phyloP scores from a whole-genome alignment of 1,139 yeast species.

The Protomyces lactucae-debilis region DNA sequence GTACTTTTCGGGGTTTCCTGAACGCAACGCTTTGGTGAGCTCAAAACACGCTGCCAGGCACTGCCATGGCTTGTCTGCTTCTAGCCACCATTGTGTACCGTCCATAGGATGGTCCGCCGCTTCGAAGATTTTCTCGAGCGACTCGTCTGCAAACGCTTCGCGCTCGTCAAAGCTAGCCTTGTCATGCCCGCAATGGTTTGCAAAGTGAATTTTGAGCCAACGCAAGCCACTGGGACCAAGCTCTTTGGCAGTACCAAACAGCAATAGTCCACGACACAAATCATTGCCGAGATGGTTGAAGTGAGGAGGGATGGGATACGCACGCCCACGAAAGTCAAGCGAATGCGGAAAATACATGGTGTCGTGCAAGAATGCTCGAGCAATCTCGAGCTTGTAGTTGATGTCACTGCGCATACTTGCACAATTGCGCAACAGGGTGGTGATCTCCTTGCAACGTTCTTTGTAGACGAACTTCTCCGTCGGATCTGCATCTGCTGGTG shows the following conservation, averaged over 20 bases:
- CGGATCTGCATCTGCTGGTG: constrained; percentile 64
- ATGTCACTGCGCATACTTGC: constrained; percentile 90
- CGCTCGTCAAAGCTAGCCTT: constrained; percentile 77
- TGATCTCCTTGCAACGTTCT: constrained; percentile 52
- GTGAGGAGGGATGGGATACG: constrained; percentile 85
- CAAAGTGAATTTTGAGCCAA: constrained; percentile 88
- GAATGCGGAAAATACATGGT: constrained; percentile 90
- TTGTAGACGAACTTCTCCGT: constrained; percentile 63
- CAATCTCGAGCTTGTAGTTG: constrained; percentile 89
- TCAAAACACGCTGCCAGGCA: constrained; percentile 83
- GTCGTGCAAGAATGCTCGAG: constrained; percentile 76
- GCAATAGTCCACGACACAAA: constrained; percentile 74
- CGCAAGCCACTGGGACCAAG: constrained; percentile 69
- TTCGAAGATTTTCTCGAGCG: constrained; percentile 56
- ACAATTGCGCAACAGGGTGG: constrained; percentile 58
- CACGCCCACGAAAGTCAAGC: constrained; percentile 91
- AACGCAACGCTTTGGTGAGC: constrained; percentile 61
- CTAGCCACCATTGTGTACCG: constrained; percentile 69
- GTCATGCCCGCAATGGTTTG: constrained; percentile 83
- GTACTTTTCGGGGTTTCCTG: constrained; percentile 68
- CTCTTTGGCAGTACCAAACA: constrained; percentile 82
- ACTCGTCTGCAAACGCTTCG: constrained; percentile 62
- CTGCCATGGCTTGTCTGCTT: constrained; percentile 95
- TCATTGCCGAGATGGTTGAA: constrained; percentile 84
- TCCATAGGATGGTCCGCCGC: constrained; percentile 68